Evolutionary conservation across 192 early-diverging fungal genomes (phyloP), one percentile per base, ranked within the genome.

Genomic region (Radiomyces spectabilis): DNA sequence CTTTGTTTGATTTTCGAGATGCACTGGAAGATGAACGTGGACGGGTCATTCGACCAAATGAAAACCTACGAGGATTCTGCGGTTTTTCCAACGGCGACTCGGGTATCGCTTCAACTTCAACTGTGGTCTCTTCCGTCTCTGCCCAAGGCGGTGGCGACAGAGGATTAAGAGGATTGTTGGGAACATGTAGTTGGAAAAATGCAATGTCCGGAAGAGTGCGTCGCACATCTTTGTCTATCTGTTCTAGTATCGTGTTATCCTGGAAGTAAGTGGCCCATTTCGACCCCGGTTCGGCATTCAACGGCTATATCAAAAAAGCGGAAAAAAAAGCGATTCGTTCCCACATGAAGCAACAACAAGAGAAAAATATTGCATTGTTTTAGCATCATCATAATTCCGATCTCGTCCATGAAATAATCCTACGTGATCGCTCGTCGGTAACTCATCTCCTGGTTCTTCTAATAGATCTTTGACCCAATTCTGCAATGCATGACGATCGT

Each of bases 171-270:
- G 72, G 65, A 29, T 66, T 75, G 24, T 69, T 64, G 9, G 79
- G 72, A 25, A 89, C 77, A 15, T 77, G 80, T 3, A 69, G 71
- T 53, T 83, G 84, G 51, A 90, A 88, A 65, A 90, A 88, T 0
- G 80, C 78, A 49, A 88, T 69, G 47, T 89, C 85, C 4, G 88
- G 85, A 21, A 88, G 65, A 5, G 88, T 88, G 15, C 86, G 66
- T 37, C 85, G 46, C 3, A 87, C 80, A 59, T 90, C 86, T 52
- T 84, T 86, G 66, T 87, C 83, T 22, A 88, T 87, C 58, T 89
- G 85, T 29, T 88, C 83, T 12, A 86, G 48, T 5, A 75, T 73
- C 9, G 45, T 57, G 37, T 78, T 76, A 38, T 86, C 82, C 46
- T 78, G 61, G 33, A 85, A 81, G 59, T 81, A 83, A 32, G 61